Percentiles rank a stretch among this genome's conserved stretches.
phyloP scores from a whole-genome alignment of 2,329 filamentous ascomycete species.

The Botrytis porri region DNA sequence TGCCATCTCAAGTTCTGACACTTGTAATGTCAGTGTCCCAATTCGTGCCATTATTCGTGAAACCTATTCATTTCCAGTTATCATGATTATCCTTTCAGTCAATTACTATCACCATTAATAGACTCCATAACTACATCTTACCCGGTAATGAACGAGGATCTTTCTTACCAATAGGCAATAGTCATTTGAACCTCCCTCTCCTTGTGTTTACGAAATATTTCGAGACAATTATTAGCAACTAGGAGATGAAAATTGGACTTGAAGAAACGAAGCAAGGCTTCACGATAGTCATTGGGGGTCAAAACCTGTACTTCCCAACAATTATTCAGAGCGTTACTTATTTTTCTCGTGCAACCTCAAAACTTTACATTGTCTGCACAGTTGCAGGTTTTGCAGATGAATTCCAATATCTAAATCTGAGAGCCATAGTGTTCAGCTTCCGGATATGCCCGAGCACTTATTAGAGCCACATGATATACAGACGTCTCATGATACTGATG shows the following conservation, averaged over 20 bases:
- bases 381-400: conserved; percentile 5
- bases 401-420: neutral
- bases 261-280: conserved; percentile 10
- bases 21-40: conserved; percentile 1
- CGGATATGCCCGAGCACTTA: neutral
- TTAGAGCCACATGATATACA: conserved; percentile 5
- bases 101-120: neutral
- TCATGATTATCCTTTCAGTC: conserved; percentile 1
- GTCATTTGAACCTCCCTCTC: neutral
- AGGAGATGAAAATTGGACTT: neutral
- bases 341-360: neutral
- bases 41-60: neutral
- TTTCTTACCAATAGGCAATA: neutral
- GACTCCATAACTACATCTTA: neutral
- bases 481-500: neutral
- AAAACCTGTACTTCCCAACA: conserved; percentile 3
- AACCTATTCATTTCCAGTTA: conserved; percentile 1
- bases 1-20: neutral
- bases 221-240: neutral
- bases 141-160: neutral
- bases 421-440: neutral
- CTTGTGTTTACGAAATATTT: neutral
- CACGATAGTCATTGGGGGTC: neutral
- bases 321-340: conserved; percentile 3
- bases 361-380: neutral